These are phyloP conservation scores for Penicillium sp. DNA, from an alignment of 2,329 filamentous ascomycete species.

Conservation along the genomic window DNA sequence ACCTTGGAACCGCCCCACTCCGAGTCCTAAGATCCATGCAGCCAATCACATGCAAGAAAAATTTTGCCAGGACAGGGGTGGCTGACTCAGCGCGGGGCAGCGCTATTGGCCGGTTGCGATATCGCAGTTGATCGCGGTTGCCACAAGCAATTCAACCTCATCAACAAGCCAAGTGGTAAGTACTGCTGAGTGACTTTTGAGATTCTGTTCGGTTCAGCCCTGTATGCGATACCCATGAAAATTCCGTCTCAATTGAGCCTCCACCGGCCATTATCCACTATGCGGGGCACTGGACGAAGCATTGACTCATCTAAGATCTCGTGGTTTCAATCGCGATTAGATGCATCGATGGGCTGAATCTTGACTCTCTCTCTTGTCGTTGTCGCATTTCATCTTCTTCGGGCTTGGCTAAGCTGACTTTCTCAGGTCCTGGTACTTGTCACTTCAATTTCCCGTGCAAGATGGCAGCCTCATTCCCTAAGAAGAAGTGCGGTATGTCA, in stretches of 20 bases:
- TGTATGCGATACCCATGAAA: too few relatives aligned
- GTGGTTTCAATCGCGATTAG: background rate
- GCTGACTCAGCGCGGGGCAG: slow-evolving; percentile 22
- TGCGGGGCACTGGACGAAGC: slow-evolving; percentile 6
- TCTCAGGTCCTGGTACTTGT: background rate
- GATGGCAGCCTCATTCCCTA: slow-evolving; percentile 27
- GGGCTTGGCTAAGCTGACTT: background rate
- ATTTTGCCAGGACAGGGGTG: background rate
- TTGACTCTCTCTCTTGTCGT: background rate
- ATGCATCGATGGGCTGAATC: background rate
- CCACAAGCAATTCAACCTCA: slow-evolving; percentile 10
- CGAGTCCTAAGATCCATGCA: background rate
- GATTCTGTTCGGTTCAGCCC: too few relatives aligned
- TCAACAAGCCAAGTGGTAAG: slow-evolving; percentile 12
- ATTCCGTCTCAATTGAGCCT: background rate
- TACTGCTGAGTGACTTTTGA: background rate
- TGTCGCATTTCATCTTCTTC: background rate
- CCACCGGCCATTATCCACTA: background rate
- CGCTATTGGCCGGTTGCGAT: slow-evolving; percentile 24
- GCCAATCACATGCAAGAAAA: background rate
- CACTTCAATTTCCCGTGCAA: background rate
- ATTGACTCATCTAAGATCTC: slow-evolving; percentile 9
- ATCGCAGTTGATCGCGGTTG: slow-evolving; percentile 27
- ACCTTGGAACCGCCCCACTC: background rate
- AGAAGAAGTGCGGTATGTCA: slow-evolving; percentile 43